A percentile compares a stretch with the other conserved stretches of the same genome.
phyloP scores from a whole-genome alignment of 495 filamentous ascomycete genomes.

The Pseudevernia furfuracea region DNA sequence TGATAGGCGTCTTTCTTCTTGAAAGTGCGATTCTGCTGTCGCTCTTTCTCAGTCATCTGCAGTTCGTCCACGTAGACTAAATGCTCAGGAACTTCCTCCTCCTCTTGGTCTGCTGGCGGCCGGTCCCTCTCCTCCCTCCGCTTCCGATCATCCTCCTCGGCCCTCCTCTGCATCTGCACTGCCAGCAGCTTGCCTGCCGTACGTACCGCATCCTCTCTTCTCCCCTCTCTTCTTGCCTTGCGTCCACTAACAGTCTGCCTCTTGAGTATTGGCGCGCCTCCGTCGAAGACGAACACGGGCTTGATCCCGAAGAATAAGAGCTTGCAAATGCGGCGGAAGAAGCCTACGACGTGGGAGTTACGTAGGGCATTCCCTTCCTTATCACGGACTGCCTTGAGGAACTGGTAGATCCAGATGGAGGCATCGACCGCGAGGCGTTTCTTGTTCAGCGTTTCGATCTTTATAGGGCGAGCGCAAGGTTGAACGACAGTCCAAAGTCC shows the following conservation, averaged over 20 bases:
- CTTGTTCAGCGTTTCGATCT: conserved; percentile 89
- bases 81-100: conserved; percentile 62
- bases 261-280: conserved; percentile 85
- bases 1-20: conserved; percentile 91
- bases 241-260: conserved; percentile 77
- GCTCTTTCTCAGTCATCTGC: conserved; percentile 70
- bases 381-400: conserved; percentile 95
- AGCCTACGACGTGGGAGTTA: conserved; percentile 91
- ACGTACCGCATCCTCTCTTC: conserved; percentile 82
- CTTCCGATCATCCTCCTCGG: conserved; percentile 71
- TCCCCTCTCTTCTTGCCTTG: conserved; percentile 74
- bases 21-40: conserved; percentile 67
- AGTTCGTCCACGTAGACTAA: conserved; percentile 85
- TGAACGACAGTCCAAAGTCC: conserved; percentile 93
- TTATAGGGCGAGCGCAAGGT: conserved; percentile 75
- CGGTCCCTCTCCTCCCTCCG: conserved; percentile 43
- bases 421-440: conserved; percentile 95
- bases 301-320: conserved; percentile 92
- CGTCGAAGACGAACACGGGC: conserved; percentile 97
- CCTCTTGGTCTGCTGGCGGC: conserved; percentile 38
- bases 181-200: conserved; percentile 88
- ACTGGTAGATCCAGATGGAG: conserved; percentile 99
- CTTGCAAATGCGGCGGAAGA: conserved; percentile 97
- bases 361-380: conserved; percentile 95
- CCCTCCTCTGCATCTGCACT: conserved; percentile 80